Conservation (phyloP, 306 rosid species). For the Oemleria cerasiformis region DNA sequence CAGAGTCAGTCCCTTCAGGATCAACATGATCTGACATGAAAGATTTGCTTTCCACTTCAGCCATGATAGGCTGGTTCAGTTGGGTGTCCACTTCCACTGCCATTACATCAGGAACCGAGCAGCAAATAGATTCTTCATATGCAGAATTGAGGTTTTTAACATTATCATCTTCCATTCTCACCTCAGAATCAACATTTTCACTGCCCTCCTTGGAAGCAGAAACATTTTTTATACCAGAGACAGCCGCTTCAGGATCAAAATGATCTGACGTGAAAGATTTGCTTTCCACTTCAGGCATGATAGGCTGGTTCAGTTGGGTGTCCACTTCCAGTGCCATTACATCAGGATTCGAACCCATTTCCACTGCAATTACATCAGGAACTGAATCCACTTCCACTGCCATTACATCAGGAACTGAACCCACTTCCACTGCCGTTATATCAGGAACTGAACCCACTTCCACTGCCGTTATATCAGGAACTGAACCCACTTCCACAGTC, state of each 20-base stretch:
- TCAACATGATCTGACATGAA: slow-evolving; percentile 14
- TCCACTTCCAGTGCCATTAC: slow-evolving; percentile 23
- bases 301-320: slow-evolving; percentile 21
- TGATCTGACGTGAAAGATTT: slow-evolving; percentile 16
- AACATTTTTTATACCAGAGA: slow-evolving; percentile 6
- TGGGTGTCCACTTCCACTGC: slow-evolving; percentile 25
- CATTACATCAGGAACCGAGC: slow-evolving; percentile 19
- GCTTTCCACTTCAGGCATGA: slow-evolving; percentile 24
- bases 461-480: slow-evolving; percentile 20
- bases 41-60: slow-evolving; percentile 25
- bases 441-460: slow-evolving; percentile 22
- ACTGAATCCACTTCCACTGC: slow-evolving; percentile 15
- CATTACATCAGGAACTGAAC: slow-evolving; percentile 20
- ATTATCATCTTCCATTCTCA: slow-evolving; percentile 18
- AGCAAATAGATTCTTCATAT: too few species aligned
- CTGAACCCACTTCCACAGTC: slow-evolving; percentile 14
- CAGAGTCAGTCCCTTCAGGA: slow-evolving; percentile 21
- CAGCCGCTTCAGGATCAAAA: slow-evolving; percentile 18
- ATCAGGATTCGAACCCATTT: slow-evolving; percentile 15
- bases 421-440: slow-evolving; percentile 12
- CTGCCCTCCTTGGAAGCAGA: slow-evolving; percentile 28
- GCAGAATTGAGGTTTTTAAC: not conserved
- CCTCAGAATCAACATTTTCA: slow-evolving; percentile 24
- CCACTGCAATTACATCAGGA: slow-evolving; percentile 22
- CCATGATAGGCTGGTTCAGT: slow-evolving; percentile 17